A percentile compares a stretch with the other conserved stretches of the same genome.
phyloP scores from a whole-genome alignment of 1,139 yeast genomes.

The Candida glucosophila region DNA sequence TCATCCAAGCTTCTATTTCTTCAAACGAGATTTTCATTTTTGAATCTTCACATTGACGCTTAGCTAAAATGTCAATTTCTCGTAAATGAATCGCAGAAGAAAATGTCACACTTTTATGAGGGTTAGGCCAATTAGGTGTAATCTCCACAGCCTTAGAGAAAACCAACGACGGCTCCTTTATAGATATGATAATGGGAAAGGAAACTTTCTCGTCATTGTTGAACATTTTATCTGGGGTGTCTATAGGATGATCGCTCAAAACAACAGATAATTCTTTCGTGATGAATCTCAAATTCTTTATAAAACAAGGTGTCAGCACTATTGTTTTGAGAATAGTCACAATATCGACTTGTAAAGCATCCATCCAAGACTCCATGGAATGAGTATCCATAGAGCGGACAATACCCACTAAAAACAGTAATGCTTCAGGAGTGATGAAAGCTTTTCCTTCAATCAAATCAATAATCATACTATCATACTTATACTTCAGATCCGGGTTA shows the following conservation, averaged over 20 bases:
- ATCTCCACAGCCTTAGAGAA: constrained; percentile 12
- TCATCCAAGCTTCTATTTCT: too few species aligned
- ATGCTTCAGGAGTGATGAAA: constrained; percentile 28
- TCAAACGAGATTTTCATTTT: too few species aligned
- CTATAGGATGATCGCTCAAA: constrained; percentile 29
- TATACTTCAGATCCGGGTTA: constrained; percentile 32
- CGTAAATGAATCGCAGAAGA: too few species aligned
- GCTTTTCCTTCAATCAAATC: constrained; percentile 40
- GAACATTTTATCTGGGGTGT: constrained; percentile 10
- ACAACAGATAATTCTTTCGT: constrained; percentile 40
- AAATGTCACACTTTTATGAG: too few species aligned
- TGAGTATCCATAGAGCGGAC: constrained; percentile 26
- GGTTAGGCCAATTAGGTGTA: too few species aligned
- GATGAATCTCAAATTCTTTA: constrained; percentile 42
- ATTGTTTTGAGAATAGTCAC: constrained; percentile 32
- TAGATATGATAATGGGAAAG: constrained; percentile 14
- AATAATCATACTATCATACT: constrained; percentile 47
- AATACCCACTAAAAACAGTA: constrained; percentile 20
- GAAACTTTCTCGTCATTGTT: constrained; percentile 13
- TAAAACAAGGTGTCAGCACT: constrained; percentile 26
- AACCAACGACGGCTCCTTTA: constrained; percentile 32
- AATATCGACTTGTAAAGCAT: constrained; percentile 56
- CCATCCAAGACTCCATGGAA: constrained; percentile 45
- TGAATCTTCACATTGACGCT: too few species aligned
- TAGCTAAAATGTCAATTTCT: too few species aligned